Evolutionary conservation across 1,139 yeast genomes (phyloP), one percentile per base, ranked within the genome.

Genomic region (Spencermartinsiella ligniputridi): DNA sequence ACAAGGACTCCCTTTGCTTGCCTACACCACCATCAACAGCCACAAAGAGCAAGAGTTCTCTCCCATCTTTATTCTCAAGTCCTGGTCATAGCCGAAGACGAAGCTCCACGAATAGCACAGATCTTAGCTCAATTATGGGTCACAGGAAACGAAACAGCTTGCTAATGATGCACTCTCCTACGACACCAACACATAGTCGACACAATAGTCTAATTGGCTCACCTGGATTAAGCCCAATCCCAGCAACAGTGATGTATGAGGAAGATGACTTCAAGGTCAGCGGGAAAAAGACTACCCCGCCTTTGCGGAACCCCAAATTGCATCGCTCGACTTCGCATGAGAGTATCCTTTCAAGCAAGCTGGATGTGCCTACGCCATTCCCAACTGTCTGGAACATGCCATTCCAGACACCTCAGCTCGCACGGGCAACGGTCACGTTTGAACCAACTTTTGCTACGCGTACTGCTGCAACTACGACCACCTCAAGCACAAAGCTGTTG

Each of bases 251-350:
- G n/a, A n/a, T n/a, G n/a, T n/a, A n/a, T 13, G 27, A 24, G 21
- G 40, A 12, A 12, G 30, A 17, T 22, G 29, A 18, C 21, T 35
- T 1, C 38, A 20, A 27, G 22, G 3, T 41, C 19, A 24, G 16
- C n/a, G n/a, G n/a, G n/a, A n/a, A n/a, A n/a, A n/a, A n/a, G n/a
- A n/a, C n/a, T n/a, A n/a, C n/a, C n/a, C n/a, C n/a, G n/a, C n/a
- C n/a, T n/a, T n/a, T n/a, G n/a, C n/a, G n/a, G n/a, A n/a, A n/a
- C n/a, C n/a, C 51, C 30, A 35, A 39, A 9, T 39, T 48, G 18
- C 35, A 47, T 9, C 42, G 50, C 16, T 42, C 51, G 3, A 40
- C 53, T 3, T 52, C 55, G 15, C 54, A 51, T 38, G 54, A 51
- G 20, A 49, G 52, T 24, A 40, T 51, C 8, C 37, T 52, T 18